Percentiles rank a stretch among this genome's conserved stretches.
These are phyloP conservation scores for Penicillium frequentans DNA, from an alignment of 2,329 filamentous ascomycete species.

Conservation along the genomic window DNA sequence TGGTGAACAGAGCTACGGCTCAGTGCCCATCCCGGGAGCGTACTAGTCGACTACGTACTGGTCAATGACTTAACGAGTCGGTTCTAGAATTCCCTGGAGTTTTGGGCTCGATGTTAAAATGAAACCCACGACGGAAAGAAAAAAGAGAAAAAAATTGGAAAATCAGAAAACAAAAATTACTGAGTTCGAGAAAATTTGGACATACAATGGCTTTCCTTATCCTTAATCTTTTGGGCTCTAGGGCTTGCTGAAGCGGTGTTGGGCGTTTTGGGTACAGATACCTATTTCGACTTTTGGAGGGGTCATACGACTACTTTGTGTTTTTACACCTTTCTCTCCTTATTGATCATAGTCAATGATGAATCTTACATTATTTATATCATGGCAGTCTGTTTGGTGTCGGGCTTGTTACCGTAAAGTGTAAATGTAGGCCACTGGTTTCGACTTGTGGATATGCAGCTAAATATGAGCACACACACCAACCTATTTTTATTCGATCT, in stretches of 20 bases:
- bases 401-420: no score
- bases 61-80: not conserved
- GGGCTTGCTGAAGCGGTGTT: conserved; percentile 15
- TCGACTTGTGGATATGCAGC: no score
- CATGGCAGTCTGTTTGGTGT: no score
- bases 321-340: not conserved
- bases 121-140: not conserved
- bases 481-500: no score
- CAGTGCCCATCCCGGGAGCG: conserved; percentile 85
- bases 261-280: conserved; percentile 18
- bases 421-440: no score
- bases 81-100: not conserved
- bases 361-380: not conserved
- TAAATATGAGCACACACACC: no score
- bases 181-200: conserved; percentile 10
- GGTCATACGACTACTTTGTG: conserved; percentile 2
- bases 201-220: conserved; percentile 9
- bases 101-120: not conserved
- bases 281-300: conserved; percentile 17
- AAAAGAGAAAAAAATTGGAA: not conserved
- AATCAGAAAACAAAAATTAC: not conserved
- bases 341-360: not conserved
- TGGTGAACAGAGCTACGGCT: conserved; percentile 79
- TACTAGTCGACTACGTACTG: conserved; percentile 54
- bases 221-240: conserved; percentile 8